Evolutionary conservation across 257 asterid genomes (phyloP).

Genomic region (Fraxinus pennsylvanica): DNA sequence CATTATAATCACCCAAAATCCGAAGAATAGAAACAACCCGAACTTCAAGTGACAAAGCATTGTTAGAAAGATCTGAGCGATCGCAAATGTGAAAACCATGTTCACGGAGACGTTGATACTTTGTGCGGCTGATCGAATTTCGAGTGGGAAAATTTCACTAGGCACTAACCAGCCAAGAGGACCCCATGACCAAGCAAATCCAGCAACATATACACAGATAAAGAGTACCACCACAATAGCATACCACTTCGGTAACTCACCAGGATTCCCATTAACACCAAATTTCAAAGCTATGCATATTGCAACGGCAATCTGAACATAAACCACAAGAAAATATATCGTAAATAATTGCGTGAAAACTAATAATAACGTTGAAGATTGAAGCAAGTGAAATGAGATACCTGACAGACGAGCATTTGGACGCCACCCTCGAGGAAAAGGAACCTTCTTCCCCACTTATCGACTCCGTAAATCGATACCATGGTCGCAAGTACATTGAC

Average conservation of each 20-base stretch:
- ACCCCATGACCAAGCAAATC: conserved; percentile 93
- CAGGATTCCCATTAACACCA: conserved; percentile 57
- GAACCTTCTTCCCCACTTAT: conserved; percentile 72
- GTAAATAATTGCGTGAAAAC: background rate
- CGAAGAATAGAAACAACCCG: conserved; percentile 78
- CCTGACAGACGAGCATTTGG: conserved; percentile 76
- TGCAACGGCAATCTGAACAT: conserved; percentile 53
- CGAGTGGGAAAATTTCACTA: conserved; percentile 81
- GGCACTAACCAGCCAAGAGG: conserved; percentile 91
- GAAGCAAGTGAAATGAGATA: background rate
- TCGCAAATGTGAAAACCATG: conserved; percentile 65
- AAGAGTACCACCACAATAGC: conserved; percentile 66
- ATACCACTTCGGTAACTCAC: conserved; percentile 61
- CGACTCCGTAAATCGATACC: conserved; percentile 65
- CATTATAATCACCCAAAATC: conserved; percentile 58
- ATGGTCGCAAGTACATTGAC: conserved; percentile 57
- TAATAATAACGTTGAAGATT: background rate
- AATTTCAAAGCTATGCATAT: conserved; percentile 59
- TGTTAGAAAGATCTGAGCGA: conserved; percentile 67
- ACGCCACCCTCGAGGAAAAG: conserved; percentile 69
- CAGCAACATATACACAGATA: conserved; percentile 72
- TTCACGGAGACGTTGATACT: conserved; percentile 72
- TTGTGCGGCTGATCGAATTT: conserved; percentile 82
- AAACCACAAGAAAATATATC: background rate
- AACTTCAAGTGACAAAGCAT: conserved; percentile 80